Evolutionary conservation across 2,329 filamentous ascomycete species (phyloP), one percentile per base, ranked within the genome.

Genomic region (Stachybotrys echinatus): DNA sequence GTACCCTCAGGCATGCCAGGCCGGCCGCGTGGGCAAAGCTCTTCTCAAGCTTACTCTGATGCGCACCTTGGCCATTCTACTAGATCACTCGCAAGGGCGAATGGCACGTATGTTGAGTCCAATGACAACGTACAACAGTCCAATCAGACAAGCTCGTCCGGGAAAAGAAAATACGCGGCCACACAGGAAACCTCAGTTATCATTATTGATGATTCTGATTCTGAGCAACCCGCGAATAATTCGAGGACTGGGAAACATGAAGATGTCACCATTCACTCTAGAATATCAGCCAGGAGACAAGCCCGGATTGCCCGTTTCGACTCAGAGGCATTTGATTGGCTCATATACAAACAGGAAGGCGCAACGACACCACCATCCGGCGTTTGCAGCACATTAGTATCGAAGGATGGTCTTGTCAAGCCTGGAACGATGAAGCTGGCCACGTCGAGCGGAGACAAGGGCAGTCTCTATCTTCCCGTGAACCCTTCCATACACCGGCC

Each of bases 401-500:
- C 27, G 27, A 34, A 3, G 27, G 27, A 34, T 8, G 27, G 14
- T 10, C 27, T 14, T 5, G 20, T 22, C 19, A 45, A 45, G 10
- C n/a, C 22, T 45, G 20, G 19, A 5, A 18, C 3, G 12, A 23
- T 12, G 10, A 12, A 17, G 20, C 14, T 14, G 14, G 18, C 18
- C 18, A 12, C 42, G 14, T 23, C 20, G 17, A 19, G n/a, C 12
- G 49, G 42, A 20, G 50, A 59, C 47, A 57, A 65, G 23, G 61
- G 65, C 23, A 67, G 66, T 21, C 53, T 69, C 6, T 82, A 72
- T 54, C 63, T 70, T 1, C 65, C 72, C 45, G 66, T 80, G 3
- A 75, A 84, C 58, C 80, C 79, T 0, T 71, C 72, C 2, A 68
- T 75, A 2, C 74, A 79, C 47, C 75, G 71, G 63, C 69, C 68